Evolutionary conservation across 108 stramenopile species (phyloP).

Genomic region (Pinguiococcus pyrenoidosus): DNA sequence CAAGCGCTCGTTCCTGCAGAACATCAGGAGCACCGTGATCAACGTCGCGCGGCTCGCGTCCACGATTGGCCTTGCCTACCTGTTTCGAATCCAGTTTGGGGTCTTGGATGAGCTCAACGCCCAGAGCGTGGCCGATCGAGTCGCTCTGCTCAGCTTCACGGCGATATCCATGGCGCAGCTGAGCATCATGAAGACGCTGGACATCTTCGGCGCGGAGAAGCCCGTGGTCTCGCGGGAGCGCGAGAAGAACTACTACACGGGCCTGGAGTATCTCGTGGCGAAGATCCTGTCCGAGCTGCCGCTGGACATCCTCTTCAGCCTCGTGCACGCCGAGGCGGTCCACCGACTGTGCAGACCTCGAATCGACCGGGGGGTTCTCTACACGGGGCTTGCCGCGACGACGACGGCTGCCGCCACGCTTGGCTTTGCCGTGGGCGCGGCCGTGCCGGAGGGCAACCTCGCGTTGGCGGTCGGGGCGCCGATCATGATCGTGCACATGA

Average conservation of each 20-base stretch:
- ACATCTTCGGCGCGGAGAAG: conserved; percentile 58
- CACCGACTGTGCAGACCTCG: too few relatives aligned
- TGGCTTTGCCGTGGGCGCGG: conserved; percentile 62
- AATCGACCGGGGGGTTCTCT: conserved; percentile 49
- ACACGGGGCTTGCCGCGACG: conserved; percentile 41
- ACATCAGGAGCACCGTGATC: conserved; percentile 42
- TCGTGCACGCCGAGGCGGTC: conserved; percentile 48
- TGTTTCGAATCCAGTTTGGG: conserved; percentile 52
- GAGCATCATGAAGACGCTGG: conserved; percentile 61
- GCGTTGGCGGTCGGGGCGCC: conserved; percentile 47
- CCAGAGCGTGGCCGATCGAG: conserved; percentile 43
- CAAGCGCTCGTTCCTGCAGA: conserved; percentile 57
- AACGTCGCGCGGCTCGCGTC: conserved; percentile 44
- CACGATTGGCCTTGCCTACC: conserved; percentile 40
- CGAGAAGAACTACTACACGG: conserved; percentile 49
- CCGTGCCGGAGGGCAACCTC: conserved; percentile 40
- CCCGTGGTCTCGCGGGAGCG: conserved; percentile 60
- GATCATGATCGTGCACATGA: conserved; percentile 35
- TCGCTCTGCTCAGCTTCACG: neutral
- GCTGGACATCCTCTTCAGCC: conserved; percentile 48
- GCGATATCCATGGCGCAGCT: conserved; percentile 8
- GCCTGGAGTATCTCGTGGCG: conserved; percentile 61
- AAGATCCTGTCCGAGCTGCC: conserved; percentile 65
- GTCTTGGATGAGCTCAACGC: conserved; percentile 33
- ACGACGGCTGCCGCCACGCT: conserved; percentile 56